Evolutionary conservation across 257 asterid species (phyloP), one percentile per base, ranked within the genome.

Genomic region (Ajuga chamaepitys): DNA sequence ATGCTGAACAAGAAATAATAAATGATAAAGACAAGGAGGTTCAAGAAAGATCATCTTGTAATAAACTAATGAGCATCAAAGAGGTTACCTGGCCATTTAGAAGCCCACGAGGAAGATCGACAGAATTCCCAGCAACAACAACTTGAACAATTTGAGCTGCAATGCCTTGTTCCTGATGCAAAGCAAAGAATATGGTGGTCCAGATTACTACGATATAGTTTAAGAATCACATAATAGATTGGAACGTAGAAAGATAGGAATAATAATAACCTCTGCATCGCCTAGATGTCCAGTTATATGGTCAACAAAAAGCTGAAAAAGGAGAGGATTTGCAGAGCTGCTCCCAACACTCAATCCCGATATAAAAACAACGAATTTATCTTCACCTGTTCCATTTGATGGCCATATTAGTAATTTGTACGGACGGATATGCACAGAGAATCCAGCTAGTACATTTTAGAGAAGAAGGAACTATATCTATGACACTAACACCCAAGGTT

Each of bases 261-360:
- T 3, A 4, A 16, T 68, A 25, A 17, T 59, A 76, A 93, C 99
- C 87, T 88, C 83, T 72, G 80, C 91, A 62, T 94, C 99, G 73
- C 99, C 99, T 22, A 94, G 83, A 86, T 94, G 97, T 54, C 99
- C 99, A 70, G 99, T 90, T 70, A 94, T 81, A 71, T 94, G 97
- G 81, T 94, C 99, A 30, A 94, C 85, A 58, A 94, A 76, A 71
- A 94, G 99, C 85, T 94, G 97, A 71, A 85, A 86, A 55, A 79
- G 86, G 61, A 94, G 92, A 70, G 99, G 99, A 85, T 86, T 88
- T 64, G 89, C 81, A 11, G 81, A 63, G 81, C 85, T 80, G 79
- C 87, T 77, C 73, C 97, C 97, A 62, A 88, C 82, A 70, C 88
- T 81, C 82, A 90, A 74, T 62, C 97, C 97, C 77, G 99, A 94